Conservation (phyloP, 2,329 filamentous ascomycete genomes). For the Furcasterigmium furcatum region DNA sequence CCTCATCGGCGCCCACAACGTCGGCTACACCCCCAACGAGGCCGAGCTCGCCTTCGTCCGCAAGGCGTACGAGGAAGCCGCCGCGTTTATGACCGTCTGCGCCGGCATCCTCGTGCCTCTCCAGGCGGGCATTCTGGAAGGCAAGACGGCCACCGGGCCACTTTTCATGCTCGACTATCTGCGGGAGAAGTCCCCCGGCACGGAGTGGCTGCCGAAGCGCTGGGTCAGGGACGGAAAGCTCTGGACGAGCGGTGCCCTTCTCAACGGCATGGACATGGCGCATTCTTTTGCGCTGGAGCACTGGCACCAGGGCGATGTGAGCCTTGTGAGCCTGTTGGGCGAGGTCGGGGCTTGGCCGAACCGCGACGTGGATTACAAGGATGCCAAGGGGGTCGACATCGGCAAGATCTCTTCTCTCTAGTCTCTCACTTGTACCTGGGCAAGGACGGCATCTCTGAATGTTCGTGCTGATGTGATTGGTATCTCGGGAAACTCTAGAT, state of each 20-base stretch:
- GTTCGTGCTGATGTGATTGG: no score
- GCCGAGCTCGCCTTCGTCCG: constrained; percentile 31
- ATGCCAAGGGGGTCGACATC: no score
- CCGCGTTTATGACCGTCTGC: constrained; percentile 36
- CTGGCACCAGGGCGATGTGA: constrained; percentile 20
- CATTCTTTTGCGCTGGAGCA: constrained; percentile 20
- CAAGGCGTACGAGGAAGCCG: constrained; percentile 26
- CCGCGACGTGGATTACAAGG: constrained; percentile 28
- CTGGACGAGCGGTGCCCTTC: constrained; percentile 28
- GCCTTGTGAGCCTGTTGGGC: constrained; percentile 14
- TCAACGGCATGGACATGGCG: constrained; percentile 31
- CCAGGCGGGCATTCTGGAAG: constrained; percentile 29
- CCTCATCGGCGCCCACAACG: constrained; percentile 31
- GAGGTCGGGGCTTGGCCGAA: constrained; percentile 19
- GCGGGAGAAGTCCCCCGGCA: constrained; percentile 19
- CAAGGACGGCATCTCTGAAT: no score
- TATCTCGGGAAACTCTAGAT: no score
- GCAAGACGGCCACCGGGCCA: constrained; percentile 33
- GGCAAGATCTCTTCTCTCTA: no score
- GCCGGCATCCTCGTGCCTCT: constrained; percentile 27
- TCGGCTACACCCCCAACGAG: constrained; percentile 22
- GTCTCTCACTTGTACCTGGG: no score
- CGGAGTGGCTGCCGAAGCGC: constrained; percentile 33
- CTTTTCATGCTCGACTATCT: constrained; percentile 20
- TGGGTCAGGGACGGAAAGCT: constrained; percentile 31